Evolutionary conservation across 116 monocot genomes (phyloP).

Genomic region (Phalaenopsis hybrid): DNA sequence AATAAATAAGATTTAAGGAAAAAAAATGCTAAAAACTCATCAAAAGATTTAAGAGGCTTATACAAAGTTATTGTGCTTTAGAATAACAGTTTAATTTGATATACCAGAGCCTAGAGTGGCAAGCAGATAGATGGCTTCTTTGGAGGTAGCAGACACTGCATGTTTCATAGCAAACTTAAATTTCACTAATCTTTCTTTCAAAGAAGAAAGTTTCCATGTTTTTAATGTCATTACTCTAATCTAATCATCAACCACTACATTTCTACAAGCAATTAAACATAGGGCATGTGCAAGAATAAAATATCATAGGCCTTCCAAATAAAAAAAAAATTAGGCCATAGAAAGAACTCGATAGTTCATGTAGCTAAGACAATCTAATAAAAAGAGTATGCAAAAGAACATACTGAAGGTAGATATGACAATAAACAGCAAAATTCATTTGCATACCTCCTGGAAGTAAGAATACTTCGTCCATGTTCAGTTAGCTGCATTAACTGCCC

Average conservation of each 20-base stretch:
- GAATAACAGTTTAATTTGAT: not conserved
- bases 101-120: not conserved
- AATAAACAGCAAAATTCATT: not conserved
- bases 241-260: not conserved
- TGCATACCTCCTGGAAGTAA: conserved; percentile 61
- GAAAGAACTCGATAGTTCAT: conserved; percentile 1
- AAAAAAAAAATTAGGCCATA: not conserved
- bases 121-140: not conserved
- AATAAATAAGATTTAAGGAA: not conserved
- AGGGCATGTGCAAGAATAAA: not conserved
- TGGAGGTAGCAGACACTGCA: not conserved
- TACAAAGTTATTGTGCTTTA: not conserved
- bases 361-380: not conserved
- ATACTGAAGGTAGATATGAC: not conserved
- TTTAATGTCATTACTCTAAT: not conserved
- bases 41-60: not conserved
- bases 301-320: not conserved
- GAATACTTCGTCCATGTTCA: conserved; percentile 62
- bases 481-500: conserved; percentile 71
- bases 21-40: not conserved
- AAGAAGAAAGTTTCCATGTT: not conserved
- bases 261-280: not conserved
- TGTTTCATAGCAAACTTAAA: not conserved
- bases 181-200: not conserved
- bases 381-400: not conserved